Conservation (phyloP, 116 monocot genomes). For the Dioscorea cayenensis region DNA sequence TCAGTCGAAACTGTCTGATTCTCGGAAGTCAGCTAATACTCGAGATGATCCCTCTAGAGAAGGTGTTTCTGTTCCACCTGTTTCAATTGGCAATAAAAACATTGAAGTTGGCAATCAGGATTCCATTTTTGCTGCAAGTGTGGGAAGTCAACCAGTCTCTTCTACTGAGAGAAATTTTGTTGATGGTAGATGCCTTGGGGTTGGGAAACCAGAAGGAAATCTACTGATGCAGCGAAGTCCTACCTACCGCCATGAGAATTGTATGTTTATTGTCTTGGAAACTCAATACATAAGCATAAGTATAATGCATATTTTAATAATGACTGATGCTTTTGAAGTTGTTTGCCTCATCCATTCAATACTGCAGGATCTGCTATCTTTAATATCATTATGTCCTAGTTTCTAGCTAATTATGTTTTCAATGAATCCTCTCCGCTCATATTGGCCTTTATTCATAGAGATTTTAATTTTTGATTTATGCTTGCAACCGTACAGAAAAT, state of each 20-base stretch:
- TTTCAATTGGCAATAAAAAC: constrained; percentile 17
- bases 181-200: constrained; percentile 20
- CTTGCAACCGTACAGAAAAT: too few species aligned
- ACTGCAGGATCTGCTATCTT: not conserved
- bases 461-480: not conserved
- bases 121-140: constrained; percentile 31
- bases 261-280: constrained; percentile 15
- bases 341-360: not conserved
- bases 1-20: constrained; percentile 46
- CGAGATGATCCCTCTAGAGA: constrained; percentile 48
- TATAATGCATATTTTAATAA: not conserved
- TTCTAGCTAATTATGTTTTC: not conserved
- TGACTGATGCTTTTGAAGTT: not conserved
- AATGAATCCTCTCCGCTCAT: not conserved
- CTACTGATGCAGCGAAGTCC: constrained; percentile 33
- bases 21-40: constrained; percentile 24
- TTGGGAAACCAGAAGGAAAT: constrained; percentile 31
- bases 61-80: constrained; percentile 25
- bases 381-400: not conserved
- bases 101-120: constrained; percentile 31
- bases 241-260: constrained; percentile 40
- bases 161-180: constrained; percentile 31
- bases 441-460: not conserved
- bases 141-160: constrained; percentile 22
- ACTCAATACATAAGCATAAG: not conserved